Conservation (phyloP, 768 basidiomycete species). For the Fomitopsis serialis region DNA sequence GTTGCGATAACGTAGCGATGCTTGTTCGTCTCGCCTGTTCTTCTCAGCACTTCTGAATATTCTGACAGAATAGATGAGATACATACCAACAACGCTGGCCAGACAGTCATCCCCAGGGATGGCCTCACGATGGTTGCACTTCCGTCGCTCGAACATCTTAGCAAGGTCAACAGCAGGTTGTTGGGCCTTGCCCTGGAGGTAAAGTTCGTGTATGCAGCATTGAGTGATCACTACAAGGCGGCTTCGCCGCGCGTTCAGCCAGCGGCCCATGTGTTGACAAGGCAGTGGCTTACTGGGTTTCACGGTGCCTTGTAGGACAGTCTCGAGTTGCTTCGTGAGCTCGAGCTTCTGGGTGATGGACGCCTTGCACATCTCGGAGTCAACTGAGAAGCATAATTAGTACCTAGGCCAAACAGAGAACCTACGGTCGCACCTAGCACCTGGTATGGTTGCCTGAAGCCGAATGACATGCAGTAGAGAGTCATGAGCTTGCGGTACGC, state of each 20-base stretch:
- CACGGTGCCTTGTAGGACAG: constrained; percentile 79
- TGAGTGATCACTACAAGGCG: constrained; percentile 90
- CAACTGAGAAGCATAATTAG: constrained; percentile 45
- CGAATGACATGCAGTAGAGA: constrained; percentile 80
- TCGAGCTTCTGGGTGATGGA: constrained; percentile 70
- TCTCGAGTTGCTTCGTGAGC: constrained; percentile 65
- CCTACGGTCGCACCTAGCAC: constrained; percentile 56
- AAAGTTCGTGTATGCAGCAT: constrained; percentile 92
- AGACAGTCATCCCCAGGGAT: constrained; percentile 85
- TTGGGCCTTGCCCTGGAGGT: constrained; percentile 68
- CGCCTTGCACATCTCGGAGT: constrained; percentile 75
- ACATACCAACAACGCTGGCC: constrained; percentile 70
- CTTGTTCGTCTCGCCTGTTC: constrained; percentile 73
- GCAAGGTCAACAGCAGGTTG: constrained; percentile 85
- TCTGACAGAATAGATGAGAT: neutral
- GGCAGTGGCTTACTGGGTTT: constrained; percentile 78
- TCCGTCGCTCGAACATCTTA: constrained; percentile 87
- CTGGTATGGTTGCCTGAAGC: constrained; percentile 93
- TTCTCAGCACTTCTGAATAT: neutral
- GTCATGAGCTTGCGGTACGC: constrained; percentile 93
- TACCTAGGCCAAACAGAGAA: neutral
- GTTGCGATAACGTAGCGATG: constrained; percentile 90
- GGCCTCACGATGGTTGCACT: constrained; percentile 92
- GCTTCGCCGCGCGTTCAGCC: constrained; percentile 33
- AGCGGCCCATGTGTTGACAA: neutral